Base-by-base conservation (phyloP, 2,329 filamentous ascomycete species). In the Myriosclerotinia scirpicola region DNA sequence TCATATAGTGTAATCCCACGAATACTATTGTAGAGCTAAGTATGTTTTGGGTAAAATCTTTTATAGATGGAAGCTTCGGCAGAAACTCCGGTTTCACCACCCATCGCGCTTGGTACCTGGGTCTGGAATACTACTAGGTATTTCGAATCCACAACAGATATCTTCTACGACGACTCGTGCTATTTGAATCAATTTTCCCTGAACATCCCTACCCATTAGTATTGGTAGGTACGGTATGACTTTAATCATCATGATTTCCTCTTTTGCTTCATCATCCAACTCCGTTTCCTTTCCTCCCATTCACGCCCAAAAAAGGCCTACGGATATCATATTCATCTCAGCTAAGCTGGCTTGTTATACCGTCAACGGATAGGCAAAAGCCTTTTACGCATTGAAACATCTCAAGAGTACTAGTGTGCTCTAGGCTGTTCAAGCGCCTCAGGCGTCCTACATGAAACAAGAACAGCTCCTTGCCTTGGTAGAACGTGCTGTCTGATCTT, bases 301-400 rank as follows among this genome's bases (percentile, higher is more conserved):
- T 22, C 12, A 50, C 15, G 14, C 44, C 2, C 30, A 36, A 38
- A 22, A 22, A 50, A 38, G 44, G 34, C 58, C 26, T 26, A 38
- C 44, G 44, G 11, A 34, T 48, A 20, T 15, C 20, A 17, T 48
- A 14, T 58, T 56, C 17, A 60, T 60, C 30, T 15, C 30, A 26
- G 38, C 52, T 42, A 64, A 22, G 30, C 34, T 46, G 53, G 38
- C 26, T 34, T 44, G 12, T 64, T 46, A 14, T 48, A 26, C n/a
- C 30, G 30, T 34, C 15, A 52, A 36, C 44, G 11, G 26, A 22
- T 42, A 54, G 22, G 9, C 30, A 40, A 3, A 52, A 36, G 9
- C 42, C 53, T 50, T 65, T 48, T 48, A 59, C 26, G 42, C n/a
- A 36, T 59, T 59, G 54, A 65, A 65, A 65, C 63, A 36, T 50